Conservation (phyloP, 192 early-diverging fungal genomes). For the Coemansia sp. region DNA sequence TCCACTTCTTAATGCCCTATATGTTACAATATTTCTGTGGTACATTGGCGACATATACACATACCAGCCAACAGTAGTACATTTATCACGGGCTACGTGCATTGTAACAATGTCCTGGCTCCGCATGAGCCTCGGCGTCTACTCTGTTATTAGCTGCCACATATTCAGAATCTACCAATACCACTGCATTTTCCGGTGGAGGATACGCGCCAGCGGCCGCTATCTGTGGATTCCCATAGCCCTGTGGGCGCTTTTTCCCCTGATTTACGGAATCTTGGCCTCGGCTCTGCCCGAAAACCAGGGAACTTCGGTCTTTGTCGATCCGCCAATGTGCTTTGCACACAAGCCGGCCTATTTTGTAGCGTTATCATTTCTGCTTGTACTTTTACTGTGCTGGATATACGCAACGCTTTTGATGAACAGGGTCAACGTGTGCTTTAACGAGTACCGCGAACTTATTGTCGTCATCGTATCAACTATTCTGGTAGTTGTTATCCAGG, state of each 20-base stretch:
- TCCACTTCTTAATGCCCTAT: constrained; percentile 31
- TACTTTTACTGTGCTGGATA: constrained; percentile 19
- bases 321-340: constrained; percentile 25
- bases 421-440: constrained; percentile 32
- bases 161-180: constrained; percentile 44
- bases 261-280: constrained; percentile 30
- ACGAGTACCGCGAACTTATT: constrained; percentile 38
- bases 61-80: constrained; percentile 32
- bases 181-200: constrained; percentile 33
- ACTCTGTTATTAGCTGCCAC: constrained; percentile 25
- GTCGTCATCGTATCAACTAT: constrained; percentile 16
- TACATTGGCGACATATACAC: constrained; percentile 43
- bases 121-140: constrained; percentile 38
- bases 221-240: constrained; percentile 21
- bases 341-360: constrained; percentile 37
- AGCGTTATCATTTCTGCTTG: constrained; percentile 17
- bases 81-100: constrained; percentile 23
- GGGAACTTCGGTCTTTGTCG: neutral
- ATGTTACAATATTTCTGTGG: constrained; percentile 25
- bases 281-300: constrained; percentile 19
- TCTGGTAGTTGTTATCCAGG: constrained; percentile 20
- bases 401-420: constrained; percentile 22
- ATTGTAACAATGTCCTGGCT: constrained; percentile 45
- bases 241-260: constrained; percentile 8
- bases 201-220: constrained; percentile 17